Evolutionary conservation across 352 stramenopile species (phyloP).

Genomic region (Globisporangium nagaii): DNA sequence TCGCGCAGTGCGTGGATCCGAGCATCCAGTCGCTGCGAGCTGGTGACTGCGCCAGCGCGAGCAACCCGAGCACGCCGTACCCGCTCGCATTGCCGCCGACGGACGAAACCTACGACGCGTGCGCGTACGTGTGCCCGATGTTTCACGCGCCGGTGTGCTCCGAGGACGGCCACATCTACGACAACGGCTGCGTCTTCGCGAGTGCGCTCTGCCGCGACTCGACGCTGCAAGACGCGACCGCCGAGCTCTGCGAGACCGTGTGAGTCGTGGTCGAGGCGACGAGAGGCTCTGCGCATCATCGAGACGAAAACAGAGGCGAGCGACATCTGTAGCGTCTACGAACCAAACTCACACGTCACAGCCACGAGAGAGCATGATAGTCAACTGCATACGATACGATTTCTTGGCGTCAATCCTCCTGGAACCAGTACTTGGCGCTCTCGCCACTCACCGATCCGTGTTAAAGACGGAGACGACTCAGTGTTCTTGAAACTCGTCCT

Average conservation of each 20-base stretch:
- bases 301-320: too few species aligned
- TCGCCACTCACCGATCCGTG: too few species aligned
- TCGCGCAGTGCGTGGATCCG: constrained; percentile 9
- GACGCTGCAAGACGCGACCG: background rate
- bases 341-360: too few species aligned
- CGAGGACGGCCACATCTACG: constrained; percentile 16
- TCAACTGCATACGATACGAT: too few species aligned
- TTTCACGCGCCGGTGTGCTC: constrained; percentile 17
- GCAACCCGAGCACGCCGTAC: background rate
- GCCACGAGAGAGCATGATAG: too few species aligned
- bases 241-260: background rate
- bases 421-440: too few species aligned
- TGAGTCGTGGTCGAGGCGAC: too few species aligned
- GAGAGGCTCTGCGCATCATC: too few species aligned
- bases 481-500: too few species aligned
- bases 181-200: constrained; percentile 11
- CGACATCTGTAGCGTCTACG: too few species aligned
- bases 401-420: too few species aligned
- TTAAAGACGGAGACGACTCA: too few species aligned
- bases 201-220: constrained; percentile 11
- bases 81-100: background rate
- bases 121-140: constrained; percentile 12
- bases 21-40: background rate
- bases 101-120: constrained; percentile 4
- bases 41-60: background rate